Evolutionary conservation across 305 asterid species (phyloP).

Genomic region (Lippia alba): DNA sequence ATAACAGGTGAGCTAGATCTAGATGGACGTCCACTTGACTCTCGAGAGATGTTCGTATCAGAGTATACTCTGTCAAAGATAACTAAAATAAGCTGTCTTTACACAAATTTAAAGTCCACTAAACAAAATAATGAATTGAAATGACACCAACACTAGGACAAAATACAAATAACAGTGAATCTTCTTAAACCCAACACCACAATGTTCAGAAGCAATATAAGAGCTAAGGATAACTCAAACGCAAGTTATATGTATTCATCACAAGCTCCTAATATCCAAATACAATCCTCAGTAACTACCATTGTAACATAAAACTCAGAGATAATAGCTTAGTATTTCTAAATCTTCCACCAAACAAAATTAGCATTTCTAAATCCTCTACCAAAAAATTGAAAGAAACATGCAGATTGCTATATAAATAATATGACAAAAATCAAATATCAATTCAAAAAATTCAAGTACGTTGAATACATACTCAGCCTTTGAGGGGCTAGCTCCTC

Average conservation of each 20-base stretch:
- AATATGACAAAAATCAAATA: constrained; percentile 6
- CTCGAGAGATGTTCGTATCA: constrained; percentile 39
- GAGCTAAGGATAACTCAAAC: not conserved
- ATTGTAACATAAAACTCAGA: not conserved
- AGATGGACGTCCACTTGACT: constrained; percentile 47
- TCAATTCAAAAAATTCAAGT: constrained; percentile 31
- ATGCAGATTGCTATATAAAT: constrained; percentile 17
- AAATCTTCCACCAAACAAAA: not conserved
- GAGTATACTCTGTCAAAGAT: constrained; percentile 47
- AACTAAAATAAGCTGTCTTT: not conserved
- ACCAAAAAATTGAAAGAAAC: not conserved
- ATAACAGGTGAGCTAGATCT: constrained; percentile 47
- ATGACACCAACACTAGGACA: constrained; percentile 15
- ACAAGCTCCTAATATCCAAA: constrained; percentile 17
- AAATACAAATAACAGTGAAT: not conserved
- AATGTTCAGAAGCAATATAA: constrained; percentile 6
- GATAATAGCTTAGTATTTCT: constrained; percentile 6
- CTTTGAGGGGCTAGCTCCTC: constrained; percentile 48
- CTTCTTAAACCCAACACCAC: constrained; percentile 12
- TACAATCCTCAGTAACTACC: constrained; percentile 3
- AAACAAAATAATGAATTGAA: constrained; percentile 14
- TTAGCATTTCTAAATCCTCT: constrained; percentile 9
- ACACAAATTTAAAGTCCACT: constrained; percentile 5
- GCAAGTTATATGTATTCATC: constrained; percentile 1
- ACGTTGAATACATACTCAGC: constrained; percentile 36